phyloP scores from a whole-genome alignment of 352 stramenopile genomes.

The Globisporangium cederbergense region DNA sequence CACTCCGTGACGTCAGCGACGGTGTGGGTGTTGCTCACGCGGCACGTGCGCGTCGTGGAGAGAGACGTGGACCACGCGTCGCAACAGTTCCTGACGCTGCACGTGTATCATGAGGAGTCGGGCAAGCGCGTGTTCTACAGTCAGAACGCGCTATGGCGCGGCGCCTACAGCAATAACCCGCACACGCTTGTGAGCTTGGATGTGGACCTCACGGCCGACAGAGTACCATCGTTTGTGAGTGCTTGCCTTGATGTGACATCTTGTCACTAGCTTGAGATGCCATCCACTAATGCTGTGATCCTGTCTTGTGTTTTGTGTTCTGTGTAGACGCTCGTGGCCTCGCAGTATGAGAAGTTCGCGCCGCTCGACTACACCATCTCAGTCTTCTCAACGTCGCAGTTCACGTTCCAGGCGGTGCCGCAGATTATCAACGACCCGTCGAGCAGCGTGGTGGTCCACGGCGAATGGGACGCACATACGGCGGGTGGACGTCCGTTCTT shows the following conservation, averaged over 20 bases:
- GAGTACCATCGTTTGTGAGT: constrained; percentile 55
- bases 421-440: constrained; percentile 35
- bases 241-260: background rate
- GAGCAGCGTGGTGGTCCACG: constrained; percentile 38
- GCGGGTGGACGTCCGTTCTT: constrained; percentile 69
- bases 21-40: constrained; percentile 92
- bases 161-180: constrained; percentile 92
- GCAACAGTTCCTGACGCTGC: constrained; percentile 88
- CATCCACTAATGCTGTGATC: background rate
- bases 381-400: constrained; percentile 81
- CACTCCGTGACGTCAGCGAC: constrained; percentile 34
- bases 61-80: constrained; percentile 44
- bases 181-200: constrained; percentile 89
- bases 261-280: background rate
- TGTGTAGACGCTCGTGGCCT: constrained; percentile 86
- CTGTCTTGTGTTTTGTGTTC: background rate
- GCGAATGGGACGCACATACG: constrained; percentile 37
- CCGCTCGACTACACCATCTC: constrained; percentile 87
- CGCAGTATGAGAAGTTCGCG: constrained; percentile 90
- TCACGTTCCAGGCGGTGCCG: constrained; percentile 50
- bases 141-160: constrained; percentile 68
- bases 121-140: constrained; percentile 84
- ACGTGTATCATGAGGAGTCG: constrained; percentile 77
- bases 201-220: constrained; percentile 49
- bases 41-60: constrained; percentile 87